A percentile compares a stretch with the other conserved stretches of the same genome.
Conservation (phyloP, 352 stramenopile genomes). For the Globisporangium abappressorium region DNA sequence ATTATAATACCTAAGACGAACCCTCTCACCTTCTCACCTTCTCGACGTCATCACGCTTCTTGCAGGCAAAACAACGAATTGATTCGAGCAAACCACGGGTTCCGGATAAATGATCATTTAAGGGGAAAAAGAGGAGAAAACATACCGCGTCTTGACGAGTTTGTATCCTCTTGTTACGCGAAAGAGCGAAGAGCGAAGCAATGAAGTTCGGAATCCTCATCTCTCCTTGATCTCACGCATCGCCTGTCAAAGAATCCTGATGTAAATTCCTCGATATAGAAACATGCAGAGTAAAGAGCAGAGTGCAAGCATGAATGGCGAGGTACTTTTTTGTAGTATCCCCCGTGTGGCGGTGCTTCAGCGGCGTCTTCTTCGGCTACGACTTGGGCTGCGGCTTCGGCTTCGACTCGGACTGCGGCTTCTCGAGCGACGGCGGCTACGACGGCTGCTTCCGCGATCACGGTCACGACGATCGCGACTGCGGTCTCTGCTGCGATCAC, state of each 20-base stretch:
- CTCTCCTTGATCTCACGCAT: not conserved
- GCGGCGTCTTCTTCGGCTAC: slow-evolving; percentile 35
- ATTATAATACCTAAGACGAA: not conserved
- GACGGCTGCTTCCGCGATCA: slow-evolving; percentile 24
- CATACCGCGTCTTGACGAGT: slow-evolving; percentile 6
- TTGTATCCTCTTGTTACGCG: not conserved
- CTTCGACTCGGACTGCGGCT: slow-evolving; percentile 24
- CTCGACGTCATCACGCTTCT: not conserved
- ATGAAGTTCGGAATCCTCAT: not conserved
- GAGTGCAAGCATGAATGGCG: slow-evolving; percentile 3
- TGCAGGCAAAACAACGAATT: not conserved
- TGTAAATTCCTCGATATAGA: slow-evolving; percentile 12
- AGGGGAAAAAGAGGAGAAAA: slow-evolving; percentile 2
- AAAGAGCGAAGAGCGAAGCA: not conserved
- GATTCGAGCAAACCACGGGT: not conserved
- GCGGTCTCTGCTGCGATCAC: slow-evolving; percentile 18
- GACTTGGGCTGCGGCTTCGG: slow-evolving; percentile 37
- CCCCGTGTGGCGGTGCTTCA: slow-evolving; percentile 6
- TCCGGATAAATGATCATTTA: slow-evolving; percentile 3
- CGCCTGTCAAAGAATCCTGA: slow-evolving; percentile 10
- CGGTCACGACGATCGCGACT: slow-evolving; percentile 31
- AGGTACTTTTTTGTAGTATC: slow-evolving; percentile 11
- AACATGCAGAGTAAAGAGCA: slow-evolving; percentile 6
- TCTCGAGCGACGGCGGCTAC: slow-evolving; percentile 30
- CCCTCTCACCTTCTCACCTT: too few species aligned